These are phyloP conservation scores for Akanthomyces dipterigenus DNA, from an alignment of 2,329 filamentous ascomycete species.

Conservation along the genomic window DNA sequence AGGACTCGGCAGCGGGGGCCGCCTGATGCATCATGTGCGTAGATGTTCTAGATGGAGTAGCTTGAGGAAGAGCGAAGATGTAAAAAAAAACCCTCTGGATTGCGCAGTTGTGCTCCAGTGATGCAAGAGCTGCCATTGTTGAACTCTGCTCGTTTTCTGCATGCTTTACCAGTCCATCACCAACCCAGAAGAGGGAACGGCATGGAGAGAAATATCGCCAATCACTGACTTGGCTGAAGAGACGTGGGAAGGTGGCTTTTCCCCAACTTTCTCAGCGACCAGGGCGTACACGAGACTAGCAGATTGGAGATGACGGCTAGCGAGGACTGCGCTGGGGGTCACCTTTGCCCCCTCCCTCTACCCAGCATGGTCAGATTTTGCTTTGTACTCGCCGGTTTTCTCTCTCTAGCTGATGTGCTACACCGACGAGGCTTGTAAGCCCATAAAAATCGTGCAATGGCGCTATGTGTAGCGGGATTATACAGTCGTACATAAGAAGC, in stretches of 20 bases:
- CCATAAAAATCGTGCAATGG: background rate
- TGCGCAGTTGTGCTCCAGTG: background rate
- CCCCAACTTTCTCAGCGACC: constrained; percentile 1
- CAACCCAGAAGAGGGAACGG: background rate
- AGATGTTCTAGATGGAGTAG: no score
- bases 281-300: background rate
- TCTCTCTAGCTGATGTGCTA: background rate
- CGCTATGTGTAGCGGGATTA: background rate
- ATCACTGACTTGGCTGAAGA: no score
- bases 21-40: no score
- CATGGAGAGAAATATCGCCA: background rate
- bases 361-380: background rate
- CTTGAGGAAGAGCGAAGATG: no score
- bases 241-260: constrained; percentile 2
- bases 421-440: background rate
- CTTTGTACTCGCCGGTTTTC: background rate
- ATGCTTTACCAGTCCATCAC: background rate
- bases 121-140: background rate
- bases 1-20: no score
- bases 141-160: no score
- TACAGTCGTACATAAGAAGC: background rate
- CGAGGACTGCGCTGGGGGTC: background rate
- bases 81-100: no score
- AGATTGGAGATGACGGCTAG: background rate
- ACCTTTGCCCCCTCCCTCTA: background rate